Percentiles rank a stretch among this genome's conserved stretches.
Evolutionary conservation across 257 asterid species (phyloP).

Genomic region (Capsicum chinense): DNA sequence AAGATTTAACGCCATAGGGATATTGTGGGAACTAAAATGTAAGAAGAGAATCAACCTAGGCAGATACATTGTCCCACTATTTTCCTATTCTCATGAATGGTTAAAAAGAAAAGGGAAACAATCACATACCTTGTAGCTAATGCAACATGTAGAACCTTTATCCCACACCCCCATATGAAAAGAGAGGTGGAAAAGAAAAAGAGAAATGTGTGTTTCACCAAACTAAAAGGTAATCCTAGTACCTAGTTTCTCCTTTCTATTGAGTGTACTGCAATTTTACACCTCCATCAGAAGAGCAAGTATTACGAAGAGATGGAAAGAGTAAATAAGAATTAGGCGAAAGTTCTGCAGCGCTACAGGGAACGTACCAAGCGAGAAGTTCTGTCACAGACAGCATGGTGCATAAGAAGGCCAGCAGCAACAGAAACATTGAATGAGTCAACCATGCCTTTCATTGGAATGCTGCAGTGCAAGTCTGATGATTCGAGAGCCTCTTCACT

Average conservation of each 20-base stretch:
- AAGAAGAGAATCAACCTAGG: neutral
- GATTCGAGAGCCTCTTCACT: constrained; percentile 78
- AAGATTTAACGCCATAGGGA: constrained; percentile 1
- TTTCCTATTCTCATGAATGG: neutral
- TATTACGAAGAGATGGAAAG: neutral
- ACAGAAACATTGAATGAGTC: constrained; percentile 97
- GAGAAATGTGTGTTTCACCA: neutral
- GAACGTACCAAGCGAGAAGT: constrained; percentile 68
- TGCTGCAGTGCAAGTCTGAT: constrained; percentile 85
- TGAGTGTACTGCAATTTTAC: neutral
- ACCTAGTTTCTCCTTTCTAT: neutral
- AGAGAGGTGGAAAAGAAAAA: neutral
- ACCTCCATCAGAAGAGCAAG: neutral
- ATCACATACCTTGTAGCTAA: neutral
- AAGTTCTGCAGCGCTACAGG: neutral
- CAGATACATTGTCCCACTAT: neutral
- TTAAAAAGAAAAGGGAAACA: neutral
- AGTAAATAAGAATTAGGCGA: constrained; percentile 11
- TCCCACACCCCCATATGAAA: neutral
- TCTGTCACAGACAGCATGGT: constrained; percentile 85
- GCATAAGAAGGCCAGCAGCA: constrained; percentile 98
- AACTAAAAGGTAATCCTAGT: neutral
- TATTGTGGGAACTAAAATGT: neutral
- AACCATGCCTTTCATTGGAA: constrained; percentile 98
- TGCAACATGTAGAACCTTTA: constrained; percentile 1